Evolutionary conservation across 106 monocot genomes (phyloP).

Genomic region (Phalaenopsis aphrodite): DNA sequence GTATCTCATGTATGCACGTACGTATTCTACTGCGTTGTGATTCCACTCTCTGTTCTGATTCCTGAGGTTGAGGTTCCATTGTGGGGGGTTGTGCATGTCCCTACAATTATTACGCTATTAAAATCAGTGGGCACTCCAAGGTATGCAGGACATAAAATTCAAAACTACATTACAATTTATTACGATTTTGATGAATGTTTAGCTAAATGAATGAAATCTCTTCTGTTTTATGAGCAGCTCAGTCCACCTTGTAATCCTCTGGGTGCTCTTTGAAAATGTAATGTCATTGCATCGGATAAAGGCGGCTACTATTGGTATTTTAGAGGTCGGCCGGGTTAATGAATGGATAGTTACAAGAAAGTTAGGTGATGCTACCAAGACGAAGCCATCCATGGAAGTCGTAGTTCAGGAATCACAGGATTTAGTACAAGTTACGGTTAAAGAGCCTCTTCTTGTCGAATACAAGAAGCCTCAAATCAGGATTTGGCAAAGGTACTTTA

Average conservation of each 20-base stretch:
- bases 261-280: conserved; percentile 67
- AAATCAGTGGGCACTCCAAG: conserved; percentile 47
- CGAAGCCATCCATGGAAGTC: conserved; percentile 17
- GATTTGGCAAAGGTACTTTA: conserved; percentile 6
- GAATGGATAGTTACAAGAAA: conserved; percentile 78
- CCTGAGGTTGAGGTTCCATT: conserved; percentile 36
- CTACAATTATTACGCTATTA: conserved; percentile 27
- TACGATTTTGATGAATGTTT: neutral
- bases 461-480: conserved; percentile 13
- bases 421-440: conserved; percentile 11
- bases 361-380: conserved; percentile 46
- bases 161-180: neutral
- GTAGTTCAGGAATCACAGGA: neutral
- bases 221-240: conserved; percentile 27
- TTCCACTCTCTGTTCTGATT: conserved; percentile 27
- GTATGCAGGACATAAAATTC: conserved; percentile 10
- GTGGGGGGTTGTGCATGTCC: conserved; percentile 41
- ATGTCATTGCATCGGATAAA: conserved; percentile 72
- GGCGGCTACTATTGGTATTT: conserved; percentile 45
- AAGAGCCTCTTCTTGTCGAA: conserved; percentile 5
- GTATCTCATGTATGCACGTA: conserved; percentile 36
- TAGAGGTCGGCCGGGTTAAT: conserved; percentile 53
- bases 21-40: conserved; percentile 39
- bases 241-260: conserved; percentile 46
- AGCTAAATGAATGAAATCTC: neutral